Evolutionary conservation across 805 yeast genomes (phyloP), one percentile per base, ranked within the genome.

Genomic region (Tetrapisispora phaffii): DNA sequence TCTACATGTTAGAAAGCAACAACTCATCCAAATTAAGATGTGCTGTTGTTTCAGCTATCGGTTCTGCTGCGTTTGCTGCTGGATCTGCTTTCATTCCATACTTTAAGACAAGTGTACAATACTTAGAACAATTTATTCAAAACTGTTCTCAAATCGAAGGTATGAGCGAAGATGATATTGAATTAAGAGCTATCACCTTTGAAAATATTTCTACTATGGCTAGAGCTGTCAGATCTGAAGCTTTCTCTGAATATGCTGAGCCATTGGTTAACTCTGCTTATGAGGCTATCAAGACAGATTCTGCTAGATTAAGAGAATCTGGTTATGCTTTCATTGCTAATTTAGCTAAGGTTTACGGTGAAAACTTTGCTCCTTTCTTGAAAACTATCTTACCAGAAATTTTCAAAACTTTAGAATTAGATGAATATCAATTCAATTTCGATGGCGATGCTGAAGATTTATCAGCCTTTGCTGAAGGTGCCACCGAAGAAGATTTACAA

Each of bases 181-280:
- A 88, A 68, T 77, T 93, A 57, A 79, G 94, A 65, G 96, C 96
- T 31, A 75, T 80, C 63, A 86, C 97, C 44, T 82, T 93, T 54
- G 99, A 93, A 71, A 84, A 93, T 59, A 77, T 93, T 53, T 85
- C 96, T 38, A 83, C 96, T 15, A 81, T 93, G 84, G 97, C 95
- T 45, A 79, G 89, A 65, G 97, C 99, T 46, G 97, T 93, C 48
- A 96, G 97, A 51, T 83, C 93, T 45, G 90, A 83, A 56, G 73
- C 87, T 0, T 93, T 93, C 69, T 77, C 85, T 35, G 79, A 84
- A 38, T 87, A 77, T 63, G 96, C 96, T 42, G 80, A 81, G 60
- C 90, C 95, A 22, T 75, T 89, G 63, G 85, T 88, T 54, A 84
- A 85, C 61, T 86, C 96, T 48, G 89, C 96, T 24, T 83, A 86